phyloP scores from a whole-genome alignment of 2,329 filamentous ascomycete species.

The Phaeosphaeria sp. region DNA sequence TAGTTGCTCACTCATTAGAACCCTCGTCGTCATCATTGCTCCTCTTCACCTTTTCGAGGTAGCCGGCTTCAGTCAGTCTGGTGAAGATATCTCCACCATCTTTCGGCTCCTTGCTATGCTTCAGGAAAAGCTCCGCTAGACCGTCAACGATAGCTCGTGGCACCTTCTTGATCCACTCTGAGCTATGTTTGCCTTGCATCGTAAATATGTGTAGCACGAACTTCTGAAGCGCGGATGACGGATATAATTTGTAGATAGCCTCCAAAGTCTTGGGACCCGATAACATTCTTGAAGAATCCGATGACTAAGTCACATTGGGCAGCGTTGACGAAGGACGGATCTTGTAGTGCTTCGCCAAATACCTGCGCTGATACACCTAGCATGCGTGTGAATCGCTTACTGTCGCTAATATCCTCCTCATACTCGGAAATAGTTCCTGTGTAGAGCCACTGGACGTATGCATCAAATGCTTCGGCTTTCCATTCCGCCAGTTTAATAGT shows the following conservation, averaged over 20 bases:
- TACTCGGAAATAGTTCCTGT: not conserved
- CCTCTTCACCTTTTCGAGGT: not conserved
- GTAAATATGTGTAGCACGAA: not conserved
- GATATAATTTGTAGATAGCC: too few relatives aligned
- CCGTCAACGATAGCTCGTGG: not conserved
- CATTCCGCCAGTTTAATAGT: not conserved
- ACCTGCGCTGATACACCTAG: not conserved
- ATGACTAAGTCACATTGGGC: not conserved
- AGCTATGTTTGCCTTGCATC: not conserved
- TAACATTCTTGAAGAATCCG: too few relatives aligned
- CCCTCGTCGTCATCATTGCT: not conserved
- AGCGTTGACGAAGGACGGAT: not conserved
- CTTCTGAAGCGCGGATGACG: not conserved
- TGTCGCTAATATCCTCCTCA: not conserved
- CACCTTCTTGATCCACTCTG: not conserved
- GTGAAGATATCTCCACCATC: not conserved
- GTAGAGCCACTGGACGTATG: not conserved
- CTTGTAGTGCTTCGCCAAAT: not conserved
- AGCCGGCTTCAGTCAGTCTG: not conserved
- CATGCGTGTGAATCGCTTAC: too few relatives aligned
- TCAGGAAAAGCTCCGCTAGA: not conserved
- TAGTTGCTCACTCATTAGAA: too few relatives aligned
- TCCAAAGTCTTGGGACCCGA: too few relatives aligned
- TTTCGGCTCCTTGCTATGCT: not conserved
- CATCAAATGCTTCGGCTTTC: too few relatives aligned